phyloP scores from a whole-genome alignment of 2,329 filamentous ascomycete genomes.

The Rhynchosporium agropyri region DNA sequence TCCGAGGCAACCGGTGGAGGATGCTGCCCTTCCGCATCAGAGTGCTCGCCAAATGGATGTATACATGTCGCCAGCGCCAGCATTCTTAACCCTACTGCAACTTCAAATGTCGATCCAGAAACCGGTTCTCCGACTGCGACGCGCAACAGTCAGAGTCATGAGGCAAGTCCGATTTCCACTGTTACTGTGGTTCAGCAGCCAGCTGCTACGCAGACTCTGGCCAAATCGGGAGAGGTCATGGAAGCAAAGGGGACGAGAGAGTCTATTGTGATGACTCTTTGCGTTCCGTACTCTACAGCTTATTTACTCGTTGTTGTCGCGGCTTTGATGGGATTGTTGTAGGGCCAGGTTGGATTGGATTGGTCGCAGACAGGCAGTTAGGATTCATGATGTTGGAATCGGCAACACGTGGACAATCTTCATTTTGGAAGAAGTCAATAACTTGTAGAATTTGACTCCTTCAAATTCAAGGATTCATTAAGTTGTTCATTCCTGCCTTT shows the following conservation, averaged over 20 bases:
- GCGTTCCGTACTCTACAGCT: constrained; percentile 27
- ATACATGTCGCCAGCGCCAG: constrained; percentile 26
- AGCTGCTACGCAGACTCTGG: constrained; percentile 33
- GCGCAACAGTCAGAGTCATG: not conserved
- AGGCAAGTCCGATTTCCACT: constrained; percentile 21
- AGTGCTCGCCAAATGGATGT: constrained; percentile 36
- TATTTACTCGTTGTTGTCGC: constrained; percentile 31
- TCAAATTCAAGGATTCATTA: not conserved
- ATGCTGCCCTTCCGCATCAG: constrained; percentile 33
- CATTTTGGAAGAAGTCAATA: constrained; percentile 10
- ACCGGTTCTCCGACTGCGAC: constrained; percentile 2
- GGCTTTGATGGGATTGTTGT: constrained; percentile 35
- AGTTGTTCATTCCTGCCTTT: not conserved
- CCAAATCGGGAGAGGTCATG: constrained; percentile 38
- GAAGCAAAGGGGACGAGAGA: constrained; percentile 21
- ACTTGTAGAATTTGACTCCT: not conserved
- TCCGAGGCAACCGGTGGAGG: constrained; percentile 35
- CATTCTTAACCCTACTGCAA: constrained; percentile 16
- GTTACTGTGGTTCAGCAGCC: constrained; percentile 29
- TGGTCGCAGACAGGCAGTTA: not conserved
- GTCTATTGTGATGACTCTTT: constrained; percentile 24
- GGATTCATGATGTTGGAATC: not conserved
- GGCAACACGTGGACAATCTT: not conserved
- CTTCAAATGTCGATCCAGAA: not conserved
- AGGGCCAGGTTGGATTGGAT: not conserved